These are phyloP conservation scores for Gracilaria domingensis DNA, from an alignment of 23 red algal genomes.

Conservation along the genomic window DNA sequence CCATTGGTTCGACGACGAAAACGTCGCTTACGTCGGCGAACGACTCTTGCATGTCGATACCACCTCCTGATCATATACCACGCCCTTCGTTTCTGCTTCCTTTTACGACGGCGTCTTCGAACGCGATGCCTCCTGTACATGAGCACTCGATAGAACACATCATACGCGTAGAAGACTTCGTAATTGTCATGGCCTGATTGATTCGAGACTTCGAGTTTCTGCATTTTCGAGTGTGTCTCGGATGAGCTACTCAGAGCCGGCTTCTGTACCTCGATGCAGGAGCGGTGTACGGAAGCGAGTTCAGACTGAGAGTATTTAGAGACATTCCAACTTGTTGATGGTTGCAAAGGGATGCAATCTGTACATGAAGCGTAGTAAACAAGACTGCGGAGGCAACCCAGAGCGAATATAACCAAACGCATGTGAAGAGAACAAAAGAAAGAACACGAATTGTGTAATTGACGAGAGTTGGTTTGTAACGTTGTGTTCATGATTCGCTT, in stretches of 20 bases:
- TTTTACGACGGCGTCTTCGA: constrained; percentile 7
- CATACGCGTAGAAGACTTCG: background rate
- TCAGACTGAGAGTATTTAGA: background rate
- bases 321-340: background rate
- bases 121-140: background rate
- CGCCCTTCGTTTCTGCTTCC: background rate
- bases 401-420: background rate
- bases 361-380: background rate
- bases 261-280: background rate
- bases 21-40: constrained; percentile 1
- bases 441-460: background rate
- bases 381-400: background rate
- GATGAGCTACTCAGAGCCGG: background rate
- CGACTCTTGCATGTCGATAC: background rate
- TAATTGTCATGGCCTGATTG: background rate
- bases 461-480: no score
- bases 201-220: background rate
- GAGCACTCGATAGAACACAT: background rate
- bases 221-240: background rate
- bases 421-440: background rate
- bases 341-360: no score
- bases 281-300: background rate
- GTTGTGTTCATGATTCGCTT: no score
- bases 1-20: background rate
- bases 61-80: background rate